Evolutionary conservation across 2,329 filamentous ascomycete genomes (phyloP), one percentile per base, ranked within the genome.

Genomic region (Trichophyton rubrum): DNA sequence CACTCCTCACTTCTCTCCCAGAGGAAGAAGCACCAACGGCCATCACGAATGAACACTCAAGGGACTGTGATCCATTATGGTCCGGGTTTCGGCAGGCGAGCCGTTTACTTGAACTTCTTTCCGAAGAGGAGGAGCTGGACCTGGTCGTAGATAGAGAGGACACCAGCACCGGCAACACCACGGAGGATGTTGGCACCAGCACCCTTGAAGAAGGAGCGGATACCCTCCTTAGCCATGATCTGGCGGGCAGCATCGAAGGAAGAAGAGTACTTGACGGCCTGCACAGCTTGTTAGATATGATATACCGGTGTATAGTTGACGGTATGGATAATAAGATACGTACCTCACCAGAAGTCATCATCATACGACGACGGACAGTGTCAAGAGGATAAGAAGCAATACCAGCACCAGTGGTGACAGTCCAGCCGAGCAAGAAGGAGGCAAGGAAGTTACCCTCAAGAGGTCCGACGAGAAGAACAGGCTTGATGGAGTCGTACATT

Each of bases 111-210:
- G 91, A 91, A 99, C 84, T 90, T 89, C 91, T 99, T 97, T 80
- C 93, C 93, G 89, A 99, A 99, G 80, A 99, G 81, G 79, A 99
- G 81, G 78, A 99, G 86, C 88, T 99, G 93, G 79, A 89, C 89
- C 86, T 97, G 92, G 80, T 99, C 93, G 83, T 99, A 99, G 90
- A 99, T 96, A 80, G 93, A 99, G 78, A 99, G 85, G 78, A 99
- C 93, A 99, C 93, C 93, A 83, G 93, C 93, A 90, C 93, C 95
- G 77, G 93, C 93, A 77, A 99, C 93, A 96, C 93, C 95, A 96
- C 93, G 93, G 83, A 99, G 93, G 77, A 99, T 99, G 90, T 99
- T 99, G 86, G 93, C 93, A 90, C 93, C 93, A 78, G 93, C 93
- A 91, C 93, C 93, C 90, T 99, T 99, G 91, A 99, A 99, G 81